These are phyloP conservation scores for Nicotiana tabacum DNA, from an alignment of 257 asterid genomes.

Conservation along the genomic window DNA sequence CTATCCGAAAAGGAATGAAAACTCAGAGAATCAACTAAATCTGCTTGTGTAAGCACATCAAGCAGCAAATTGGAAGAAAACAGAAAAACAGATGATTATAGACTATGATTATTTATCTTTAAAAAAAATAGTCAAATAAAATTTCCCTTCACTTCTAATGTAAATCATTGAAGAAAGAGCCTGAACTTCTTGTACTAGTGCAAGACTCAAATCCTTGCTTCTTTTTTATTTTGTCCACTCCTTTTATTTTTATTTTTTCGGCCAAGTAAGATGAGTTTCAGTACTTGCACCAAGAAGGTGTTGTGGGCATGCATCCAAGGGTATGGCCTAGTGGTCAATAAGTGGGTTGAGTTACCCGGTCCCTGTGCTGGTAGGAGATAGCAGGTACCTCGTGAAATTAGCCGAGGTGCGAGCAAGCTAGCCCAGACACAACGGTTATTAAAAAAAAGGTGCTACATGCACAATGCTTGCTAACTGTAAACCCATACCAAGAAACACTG, in stretches of 20 bases:
- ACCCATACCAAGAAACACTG: background rate
- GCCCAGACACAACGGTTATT: too few species aligned
- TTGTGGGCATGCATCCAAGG: background rate
- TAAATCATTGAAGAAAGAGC: background rate
- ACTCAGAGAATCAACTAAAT: constrained; percentile 5
- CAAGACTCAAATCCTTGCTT: background rate
- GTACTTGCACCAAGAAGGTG: background rate
- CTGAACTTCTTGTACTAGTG: background rate
- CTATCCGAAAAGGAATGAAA: background rate
- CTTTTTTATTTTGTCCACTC: background rate
- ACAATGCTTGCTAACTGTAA: background rate
- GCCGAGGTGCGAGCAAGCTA: too few species aligned
- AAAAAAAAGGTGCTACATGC: background rate
- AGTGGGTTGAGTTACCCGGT: too few species aligned
- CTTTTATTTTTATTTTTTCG: background rate
- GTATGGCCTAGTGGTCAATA: too few species aligned
- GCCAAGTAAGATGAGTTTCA: background rate
- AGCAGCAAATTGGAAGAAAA: background rate
- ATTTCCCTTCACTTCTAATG: background rate
- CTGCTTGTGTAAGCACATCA: background rate
- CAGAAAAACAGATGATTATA: background rate
- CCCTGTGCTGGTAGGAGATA: too few species aligned
- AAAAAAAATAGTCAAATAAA: too few species aligned
- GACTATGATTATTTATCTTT: background rate
- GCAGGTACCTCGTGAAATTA: too few species aligned